These are phyloP conservation scores for Termitomyces sp. DNA, from an alignment of 768 basidiomycete species.

Conservation along the genomic window DNA sequence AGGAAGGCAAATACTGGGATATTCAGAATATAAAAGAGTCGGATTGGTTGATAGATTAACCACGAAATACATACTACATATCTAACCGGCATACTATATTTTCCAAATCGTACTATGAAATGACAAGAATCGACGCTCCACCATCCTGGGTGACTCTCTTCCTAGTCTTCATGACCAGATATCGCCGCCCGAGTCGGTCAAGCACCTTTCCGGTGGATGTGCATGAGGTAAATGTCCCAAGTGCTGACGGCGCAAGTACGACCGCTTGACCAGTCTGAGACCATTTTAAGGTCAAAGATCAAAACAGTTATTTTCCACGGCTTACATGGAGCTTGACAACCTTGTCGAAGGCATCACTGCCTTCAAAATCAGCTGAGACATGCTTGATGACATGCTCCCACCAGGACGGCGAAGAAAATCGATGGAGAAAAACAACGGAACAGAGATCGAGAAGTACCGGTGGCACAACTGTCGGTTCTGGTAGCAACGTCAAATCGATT, in stretches of 20 bases:
- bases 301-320: not conserved
- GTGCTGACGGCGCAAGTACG: conserved; percentile 59
- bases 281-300: not conserved
- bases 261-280: conserved; percentile 66
- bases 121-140: conserved; percentile 50
- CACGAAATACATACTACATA: not conserved
- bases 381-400: conserved; percentile 65
- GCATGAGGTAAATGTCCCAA: conserved; percentile 32
- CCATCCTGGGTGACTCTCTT: conserved; percentile 59
- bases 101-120: conserved; percentile 17
- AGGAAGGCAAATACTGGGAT: conserved; percentile 25
- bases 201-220: conserved; percentile 18
- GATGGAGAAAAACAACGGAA: conserved; percentile 57
- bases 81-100: too few relatives aligned
- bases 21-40: conserved; percentile 10
- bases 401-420: conserved; percentile 75
- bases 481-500: not conserved
- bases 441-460: conserved; percentile 63
- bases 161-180: conserved; percentile 55
- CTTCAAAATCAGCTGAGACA: conserved; percentile 56
- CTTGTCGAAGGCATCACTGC: conserved; percentile 56
- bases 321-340: conserved; percentile 59
- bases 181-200: conserved; percentile 50
- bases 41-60: conserved; percentile 29
- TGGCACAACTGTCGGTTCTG: conserved; percentile 71